Conservation (phyloP, 768 basidiomycete species). For the Mycena chlorophos region DNA sequence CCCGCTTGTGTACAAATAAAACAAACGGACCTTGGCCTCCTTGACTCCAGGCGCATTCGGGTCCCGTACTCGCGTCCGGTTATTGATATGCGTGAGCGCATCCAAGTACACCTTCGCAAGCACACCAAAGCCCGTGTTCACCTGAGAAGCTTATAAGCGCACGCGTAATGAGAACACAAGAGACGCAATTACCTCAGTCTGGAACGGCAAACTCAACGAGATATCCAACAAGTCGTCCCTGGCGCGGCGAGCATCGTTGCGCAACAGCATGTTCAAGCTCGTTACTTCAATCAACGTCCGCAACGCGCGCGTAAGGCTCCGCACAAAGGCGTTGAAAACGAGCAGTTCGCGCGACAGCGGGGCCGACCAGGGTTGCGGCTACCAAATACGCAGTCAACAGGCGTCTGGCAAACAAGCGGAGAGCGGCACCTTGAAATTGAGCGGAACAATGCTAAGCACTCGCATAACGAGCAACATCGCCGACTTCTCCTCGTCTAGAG, state of each 20-base stretch:
- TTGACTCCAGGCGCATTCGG: constrained; percentile 75
- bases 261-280: constrained; percentile 89
- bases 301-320: constrained; percentile 85
- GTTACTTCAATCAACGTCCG: constrained; percentile 89
- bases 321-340: constrained; percentile 97
- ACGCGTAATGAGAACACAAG: background rate
- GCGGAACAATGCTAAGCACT: constrained; percentile 89
- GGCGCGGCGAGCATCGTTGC: constrained; percentile 80
- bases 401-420: background rate
- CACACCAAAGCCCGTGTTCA: constrained; percentile 95
- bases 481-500: constrained; percentile 88
- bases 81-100: constrained; percentile 85
- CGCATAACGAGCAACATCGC: constrained; percentile 97
- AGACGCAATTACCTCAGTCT: constrained; percentile 64
- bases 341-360: constrained; percentile 94
- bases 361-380: constrained; percentile 93
- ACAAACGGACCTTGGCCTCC: constrained; percentile 58
- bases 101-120: constrained; percentile 96
- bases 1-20: background rate
- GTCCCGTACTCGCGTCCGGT: constrained; percentile 72
- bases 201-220: constrained; percentile 90
- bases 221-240: constrained; percentile 94
- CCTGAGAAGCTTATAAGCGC: background rate
- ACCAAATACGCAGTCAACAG: constrained; percentile 7
- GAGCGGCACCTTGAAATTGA: constrained; percentile 80